Conservation (phyloP, 106 monocot species). For the Vanilla planifolia region DNA sequence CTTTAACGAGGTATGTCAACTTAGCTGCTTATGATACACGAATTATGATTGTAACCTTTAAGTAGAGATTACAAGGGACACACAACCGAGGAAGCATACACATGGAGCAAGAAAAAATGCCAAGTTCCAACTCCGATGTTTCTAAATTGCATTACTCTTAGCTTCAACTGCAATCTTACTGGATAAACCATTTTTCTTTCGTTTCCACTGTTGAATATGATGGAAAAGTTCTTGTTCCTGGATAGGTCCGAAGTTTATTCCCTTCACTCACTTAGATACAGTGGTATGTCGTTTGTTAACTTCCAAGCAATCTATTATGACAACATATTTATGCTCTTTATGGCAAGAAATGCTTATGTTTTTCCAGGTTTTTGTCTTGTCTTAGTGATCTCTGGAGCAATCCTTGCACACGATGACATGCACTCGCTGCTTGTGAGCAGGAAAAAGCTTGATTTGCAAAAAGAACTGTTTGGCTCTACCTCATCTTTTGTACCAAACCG, state of each 20-base stretch:
- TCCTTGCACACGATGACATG: slow-evolving; percentile 69
- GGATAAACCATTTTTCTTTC: background rate
- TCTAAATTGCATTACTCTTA: too few species aligned
- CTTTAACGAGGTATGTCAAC: slow-evolving; percentile 46
- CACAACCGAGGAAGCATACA: slow-evolving; percentile 92
- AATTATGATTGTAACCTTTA: too few species aligned
- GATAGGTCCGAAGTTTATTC: slow-evolving; percentile 43
- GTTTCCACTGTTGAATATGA: slow-evolving; percentile 58
- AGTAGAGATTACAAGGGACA: too few species aligned
- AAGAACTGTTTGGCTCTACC: too few species aligned
- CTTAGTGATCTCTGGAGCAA: slow-evolving; percentile 70
- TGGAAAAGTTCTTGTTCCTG: slow-evolving; percentile 58
- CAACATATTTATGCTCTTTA: too few species aligned
- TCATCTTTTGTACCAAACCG: too few species aligned
- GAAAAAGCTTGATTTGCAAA: too few species aligned
- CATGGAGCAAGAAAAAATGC: slow-evolving; percentile 69
- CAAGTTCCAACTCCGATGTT: too few species aligned
- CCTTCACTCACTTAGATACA: background rate
- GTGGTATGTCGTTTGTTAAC: too few species aligned
- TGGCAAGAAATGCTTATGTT: slow-evolving; percentile 81
- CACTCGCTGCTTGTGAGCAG: slow-evolving; percentile 75
- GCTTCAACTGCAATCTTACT: too few species aligned
- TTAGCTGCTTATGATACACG: too few species aligned
- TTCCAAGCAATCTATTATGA: background rate
- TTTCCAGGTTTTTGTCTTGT: slow-evolving; percentile 86